Conservation (phyloP, 805 yeast genomes). For the Zygoascus flipseniorum region DNA sequence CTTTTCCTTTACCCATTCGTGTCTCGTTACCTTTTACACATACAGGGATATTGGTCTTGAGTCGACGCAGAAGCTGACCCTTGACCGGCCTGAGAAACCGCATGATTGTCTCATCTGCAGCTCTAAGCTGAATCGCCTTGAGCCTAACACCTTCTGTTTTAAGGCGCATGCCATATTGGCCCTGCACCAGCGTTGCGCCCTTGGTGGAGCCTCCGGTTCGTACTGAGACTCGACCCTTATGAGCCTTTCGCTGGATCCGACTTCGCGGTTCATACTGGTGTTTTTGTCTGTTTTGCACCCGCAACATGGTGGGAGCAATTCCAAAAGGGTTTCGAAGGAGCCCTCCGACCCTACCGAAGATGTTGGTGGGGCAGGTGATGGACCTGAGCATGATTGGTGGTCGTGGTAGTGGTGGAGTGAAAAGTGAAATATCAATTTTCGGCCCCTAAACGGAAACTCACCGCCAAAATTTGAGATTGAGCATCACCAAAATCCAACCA, state of each 20-base stretch:
- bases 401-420: too few species aligned
- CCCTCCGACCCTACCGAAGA: too few species aligned
- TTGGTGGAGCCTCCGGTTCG: constrained; percentile 90
- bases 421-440: too few species aligned
- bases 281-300: constrained; percentile 14
- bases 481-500: not conserved
- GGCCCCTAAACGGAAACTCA: too few species aligned
- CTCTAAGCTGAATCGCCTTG: constrained; percentile 79
- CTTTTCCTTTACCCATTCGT: constrained; percentile 99
- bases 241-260: constrained; percentile 48
- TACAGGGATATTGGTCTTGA: constrained; percentile 79
- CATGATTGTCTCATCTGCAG: constrained; percentile 81
- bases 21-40: constrained; percentile 97
- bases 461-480: not conserved
- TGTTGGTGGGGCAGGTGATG: too few species aligned
- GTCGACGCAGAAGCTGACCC: constrained; percentile 64
- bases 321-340: too few species aligned
- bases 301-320: constrained; percentile 7
- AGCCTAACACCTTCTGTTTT: constrained; percentile 82
- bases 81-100: constrained; percentile 69
- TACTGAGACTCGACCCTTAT: constrained; percentile 90
- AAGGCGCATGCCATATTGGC: constrained; percentile 78
- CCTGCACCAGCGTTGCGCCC: constrained; percentile 77
- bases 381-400: too few species aligned
- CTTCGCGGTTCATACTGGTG: constrained; percentile 51